Conservation (phyloP, 352 stramenopile genomes). For the Phytophthora ramorum region DNA sequence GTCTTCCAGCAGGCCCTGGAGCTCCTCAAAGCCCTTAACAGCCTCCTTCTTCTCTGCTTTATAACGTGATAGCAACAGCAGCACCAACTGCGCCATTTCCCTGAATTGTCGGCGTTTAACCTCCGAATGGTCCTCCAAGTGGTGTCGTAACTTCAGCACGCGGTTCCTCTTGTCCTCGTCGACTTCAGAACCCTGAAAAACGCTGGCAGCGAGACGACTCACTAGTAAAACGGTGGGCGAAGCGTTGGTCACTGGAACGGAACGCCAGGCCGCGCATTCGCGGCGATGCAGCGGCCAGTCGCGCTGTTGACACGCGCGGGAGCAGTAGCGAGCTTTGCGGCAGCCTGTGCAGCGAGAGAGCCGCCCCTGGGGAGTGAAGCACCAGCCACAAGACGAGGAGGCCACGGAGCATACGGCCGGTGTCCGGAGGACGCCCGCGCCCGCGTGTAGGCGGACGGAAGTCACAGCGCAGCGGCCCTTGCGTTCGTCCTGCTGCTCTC, state of each 20-base stretch:
- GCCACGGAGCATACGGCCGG: constrained; percentile 40
- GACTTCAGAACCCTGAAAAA: constrained; percentile 36
- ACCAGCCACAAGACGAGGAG: constrained; percentile 57
- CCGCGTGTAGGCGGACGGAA: constrained; percentile 29
- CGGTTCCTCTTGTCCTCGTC: constrained; percentile 13
- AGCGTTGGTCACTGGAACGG: constrained; percentile 27
- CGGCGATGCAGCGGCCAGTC: constrained; percentile 62
- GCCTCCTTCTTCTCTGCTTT: constrained; percentile 33
- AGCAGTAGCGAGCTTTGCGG: constrained; percentile 70
- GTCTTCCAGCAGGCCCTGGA: constrained; percentile 36
- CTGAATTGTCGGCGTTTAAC: constrained; percentile 47
- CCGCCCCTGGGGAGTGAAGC: constrained; percentile 34
- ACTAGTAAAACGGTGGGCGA: constrained; percentile 69
- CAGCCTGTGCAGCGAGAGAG: constrained; percentile 65
- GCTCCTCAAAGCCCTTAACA: constrained; percentile 30
- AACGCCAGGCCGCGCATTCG: constrained; percentile 61
- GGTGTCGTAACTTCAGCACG: constrained; percentile 54
- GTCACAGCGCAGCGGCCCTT: constrained; percentile 65
- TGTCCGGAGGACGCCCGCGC: constrained; percentile 45
- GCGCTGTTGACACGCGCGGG: constrained; percentile 61
- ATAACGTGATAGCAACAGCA: constrained; percentile 57
- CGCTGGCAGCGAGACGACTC: constrained; percentile 41
- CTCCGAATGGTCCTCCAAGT: constrained; percentile 49
- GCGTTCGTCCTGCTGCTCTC: constrained; percentile 28
- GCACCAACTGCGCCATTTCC: constrained; percentile 71